Percentiles rank a stretch among this genome's conserved stretches.
Conservation (phyloP, 2,329 filamentous ascomycete species). For the Fusarium abutilonis region DNA sequence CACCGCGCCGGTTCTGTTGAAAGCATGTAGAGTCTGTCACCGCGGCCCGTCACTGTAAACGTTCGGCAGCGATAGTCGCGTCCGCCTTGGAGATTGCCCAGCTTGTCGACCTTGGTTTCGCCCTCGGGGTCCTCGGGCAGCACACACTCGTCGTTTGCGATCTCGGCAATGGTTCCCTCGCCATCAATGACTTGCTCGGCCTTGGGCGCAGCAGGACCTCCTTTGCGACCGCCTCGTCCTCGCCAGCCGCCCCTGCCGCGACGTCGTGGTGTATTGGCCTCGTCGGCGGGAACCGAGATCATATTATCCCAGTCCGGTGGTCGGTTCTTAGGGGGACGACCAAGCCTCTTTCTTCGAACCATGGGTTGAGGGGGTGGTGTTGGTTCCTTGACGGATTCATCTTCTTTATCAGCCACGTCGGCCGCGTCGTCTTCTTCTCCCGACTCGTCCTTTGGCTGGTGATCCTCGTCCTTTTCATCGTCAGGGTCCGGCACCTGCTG, state of each 20-base stretch:
- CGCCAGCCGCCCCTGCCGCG: conserved; percentile 77
- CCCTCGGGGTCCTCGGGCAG: conserved; percentile 88
- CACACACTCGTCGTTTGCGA: conserved; percentile 90
- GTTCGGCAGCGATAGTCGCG: conserved; percentile 95
- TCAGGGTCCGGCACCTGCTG: conserved; percentile 52
- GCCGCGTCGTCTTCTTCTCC: conserved; percentile 53
- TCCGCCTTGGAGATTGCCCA: conserved; percentile 82
- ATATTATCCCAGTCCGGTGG: conserved; percentile 80
- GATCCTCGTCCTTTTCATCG: conserved; percentile 57
- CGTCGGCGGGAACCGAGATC: conserved; percentile 64
- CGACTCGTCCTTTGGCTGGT: conserved; percentile 63
- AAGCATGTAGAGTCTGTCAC: conserved; percentile 93
- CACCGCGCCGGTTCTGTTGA: conserved; percentile 97
- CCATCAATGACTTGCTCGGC: conserved; percentile 90
- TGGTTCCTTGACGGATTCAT: conserved; percentile 61
- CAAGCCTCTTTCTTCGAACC: conserved; percentile 80
- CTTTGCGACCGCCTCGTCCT: conserved; percentile 71
- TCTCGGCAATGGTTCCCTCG: conserved; percentile 90
- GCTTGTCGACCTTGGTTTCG: conserved; percentile 91
- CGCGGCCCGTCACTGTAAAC: conserved; percentile 87
- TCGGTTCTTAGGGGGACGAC: conserved; percentile 84
- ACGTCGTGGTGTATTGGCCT: conserved; percentile 68
- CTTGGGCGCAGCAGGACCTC: conserved; percentile 77
- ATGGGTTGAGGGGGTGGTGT: conserved; percentile 68
- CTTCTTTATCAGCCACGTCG: conserved; percentile 47